Conservation (phyloP, 2,329 filamentous ascomycete species). For the Chaetomium olivaceum region DNA sequence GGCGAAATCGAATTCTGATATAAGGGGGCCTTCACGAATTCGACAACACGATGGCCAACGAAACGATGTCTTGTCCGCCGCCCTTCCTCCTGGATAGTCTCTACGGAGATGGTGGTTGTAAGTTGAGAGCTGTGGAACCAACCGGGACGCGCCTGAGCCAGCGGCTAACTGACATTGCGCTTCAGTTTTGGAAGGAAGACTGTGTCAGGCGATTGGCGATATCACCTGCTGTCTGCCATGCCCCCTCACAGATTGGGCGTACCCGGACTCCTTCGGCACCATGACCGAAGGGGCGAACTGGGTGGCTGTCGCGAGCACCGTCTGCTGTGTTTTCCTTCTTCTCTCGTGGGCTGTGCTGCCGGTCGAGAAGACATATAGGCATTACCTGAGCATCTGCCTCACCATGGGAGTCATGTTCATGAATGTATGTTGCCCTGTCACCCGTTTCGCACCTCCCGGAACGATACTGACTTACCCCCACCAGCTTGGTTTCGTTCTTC, state of each 20-base stretch:
- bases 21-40: background rate
- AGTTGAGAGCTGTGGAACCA: conserved; percentile 19
- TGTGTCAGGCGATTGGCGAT: conserved; percentile 51
- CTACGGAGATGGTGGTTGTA: conserved; percentile 33
- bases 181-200: conserved; percentile 57
- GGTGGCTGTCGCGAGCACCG: conserved; percentile 73
- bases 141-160: background rate
- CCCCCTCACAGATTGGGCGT: conserved; percentile 77
- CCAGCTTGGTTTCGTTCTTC: conserved; percentile 91
- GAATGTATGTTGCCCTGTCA: conserved; percentile 61
- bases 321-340: conserved; percentile 73
- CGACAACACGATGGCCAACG: conserved; percentile 21
- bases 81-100: conserved; percentile 28
- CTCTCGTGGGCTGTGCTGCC: conserved; percentile 79
- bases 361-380: conserved; percentile 83
- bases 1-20: background rate
- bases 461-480: background rate
- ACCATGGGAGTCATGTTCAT: conserved; percentile 74
- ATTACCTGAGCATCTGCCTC: conserved; percentile 90
- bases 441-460: background rate
- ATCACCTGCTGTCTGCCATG: conserved; percentile 85
- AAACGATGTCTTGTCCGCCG: conserved; percentile 19
- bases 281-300: conserved; percentile 73
- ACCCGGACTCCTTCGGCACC: conserved; percentile 59
- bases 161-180: conserved; percentile 22